phyloP scores from a whole-genome alignment of 2,329 filamentous ascomycete species.

The Penicillium oxalicum region DNA sequence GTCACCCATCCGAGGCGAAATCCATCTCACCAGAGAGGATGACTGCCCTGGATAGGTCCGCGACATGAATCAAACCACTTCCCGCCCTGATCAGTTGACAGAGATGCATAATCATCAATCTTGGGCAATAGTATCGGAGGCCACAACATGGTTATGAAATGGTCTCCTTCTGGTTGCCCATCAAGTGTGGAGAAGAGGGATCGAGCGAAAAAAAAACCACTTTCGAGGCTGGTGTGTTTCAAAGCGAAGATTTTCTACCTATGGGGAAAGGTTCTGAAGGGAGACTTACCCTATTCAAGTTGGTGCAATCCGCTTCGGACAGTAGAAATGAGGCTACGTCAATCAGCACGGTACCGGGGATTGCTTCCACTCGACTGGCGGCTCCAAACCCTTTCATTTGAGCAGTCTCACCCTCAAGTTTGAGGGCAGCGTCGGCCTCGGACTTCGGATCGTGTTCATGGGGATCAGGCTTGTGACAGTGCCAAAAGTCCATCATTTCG shows the following conservation, averaged over 20 bases:
- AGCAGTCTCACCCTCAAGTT: constrained; percentile 45
- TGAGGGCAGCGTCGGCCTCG: constrained; percentile 27
- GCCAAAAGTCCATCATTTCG: constrained; percentile 99
- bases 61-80: constrained; percentile 2
- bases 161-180: constrained; percentile 54
- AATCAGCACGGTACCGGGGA: constrained; percentile 65
- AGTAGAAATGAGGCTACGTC: constrained; percentile 75
- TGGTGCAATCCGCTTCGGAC: constrained; percentile 57
- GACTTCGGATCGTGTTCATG: constrained; percentile 41
- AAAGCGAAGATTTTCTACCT: too few relatives aligned
- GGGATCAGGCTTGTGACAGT: constrained; percentile 82
- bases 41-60: constrained; percentile 17
- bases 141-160: constrained; percentile 42
- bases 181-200: background rate
- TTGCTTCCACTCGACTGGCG: constrained; percentile 64
- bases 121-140: constrained; percentile 57
- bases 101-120: constrained; percentile 31
- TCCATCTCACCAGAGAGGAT: constrained; percentile 35
- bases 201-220: background rate
- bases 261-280: background rate
- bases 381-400: constrained; percentile 73
- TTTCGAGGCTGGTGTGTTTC: background rate
- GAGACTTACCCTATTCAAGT: constrained; percentile 34
- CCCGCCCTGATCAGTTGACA: constrained; percentile 1
- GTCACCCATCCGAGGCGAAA: constrained; percentile 21